phyloP scores from a whole-genome alignment of 2,329 filamentous ascomycete genomes.

The Beauveria sp. region DNA sequence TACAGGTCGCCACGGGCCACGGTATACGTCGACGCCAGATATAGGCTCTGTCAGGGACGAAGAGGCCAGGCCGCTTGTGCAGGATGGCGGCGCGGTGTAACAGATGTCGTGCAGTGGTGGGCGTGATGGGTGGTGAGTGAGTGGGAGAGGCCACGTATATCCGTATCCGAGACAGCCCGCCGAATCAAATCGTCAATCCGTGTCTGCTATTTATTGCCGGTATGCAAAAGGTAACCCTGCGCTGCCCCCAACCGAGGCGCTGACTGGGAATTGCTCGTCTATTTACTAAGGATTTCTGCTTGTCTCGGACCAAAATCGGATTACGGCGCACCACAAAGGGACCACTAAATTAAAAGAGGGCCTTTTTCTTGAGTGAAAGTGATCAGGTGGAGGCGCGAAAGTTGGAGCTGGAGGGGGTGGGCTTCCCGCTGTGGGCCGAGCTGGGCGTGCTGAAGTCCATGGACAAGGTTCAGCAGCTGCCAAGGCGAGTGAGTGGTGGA shows the following conservation, averaged over 20 bases:
- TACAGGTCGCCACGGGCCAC: no score
- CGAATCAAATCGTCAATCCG: background rate
- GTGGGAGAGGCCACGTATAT: background rate
- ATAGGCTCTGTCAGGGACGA: no score
- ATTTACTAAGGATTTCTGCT: background rate
- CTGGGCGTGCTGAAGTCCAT: background rate
- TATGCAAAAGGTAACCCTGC: no score
- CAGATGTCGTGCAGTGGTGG: no score
- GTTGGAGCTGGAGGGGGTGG: background rate
- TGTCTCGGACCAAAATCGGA: background rate
- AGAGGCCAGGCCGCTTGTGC: no score
- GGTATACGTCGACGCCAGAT: no score
- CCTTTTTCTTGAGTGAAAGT: background rate
- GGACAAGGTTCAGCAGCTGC: no score
- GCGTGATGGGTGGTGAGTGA: background rate
- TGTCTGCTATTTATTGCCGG: no score
- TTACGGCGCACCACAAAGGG: background rate
- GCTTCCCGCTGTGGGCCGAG: conserved; percentile 6
- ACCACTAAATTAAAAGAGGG: background rate
- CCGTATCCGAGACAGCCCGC: background rate
- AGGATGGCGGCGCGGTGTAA: no score
- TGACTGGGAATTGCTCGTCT: no score
- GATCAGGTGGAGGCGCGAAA: background rate
- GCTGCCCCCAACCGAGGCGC: no score
- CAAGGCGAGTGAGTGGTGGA: no score